Percentiles rank a stretch among this genome's conserved stretches.
These are phyloP conservation scores for Diaporthe australafricana DNA, from an alignment of 2,329 filamentous ascomycete genomes.

Conservation along the genomic window DNA sequence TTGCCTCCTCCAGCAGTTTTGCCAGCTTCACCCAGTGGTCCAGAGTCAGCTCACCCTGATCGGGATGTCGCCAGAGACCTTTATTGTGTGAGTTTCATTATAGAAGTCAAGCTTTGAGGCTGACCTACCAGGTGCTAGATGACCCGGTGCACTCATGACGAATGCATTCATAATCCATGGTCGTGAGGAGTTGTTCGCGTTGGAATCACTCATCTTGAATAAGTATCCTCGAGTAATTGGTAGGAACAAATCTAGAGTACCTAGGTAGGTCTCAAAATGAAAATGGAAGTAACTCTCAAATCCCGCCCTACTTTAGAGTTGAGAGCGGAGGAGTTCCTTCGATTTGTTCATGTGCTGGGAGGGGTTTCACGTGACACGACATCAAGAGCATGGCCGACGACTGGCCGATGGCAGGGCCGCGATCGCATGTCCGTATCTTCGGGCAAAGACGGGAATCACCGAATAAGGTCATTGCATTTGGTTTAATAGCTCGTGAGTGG, in stretches of 20 bases:
- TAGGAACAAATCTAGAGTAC: neutral
- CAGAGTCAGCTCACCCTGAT: slow-evolving; percentile 39
- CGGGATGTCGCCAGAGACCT: slow-evolving; percentile 33
- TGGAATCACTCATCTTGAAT: neutral
- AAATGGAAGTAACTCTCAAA: neutral
- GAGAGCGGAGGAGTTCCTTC: neutral
- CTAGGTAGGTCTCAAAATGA: neutral
- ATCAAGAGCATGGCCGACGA: neutral
- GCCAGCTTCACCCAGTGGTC: slow-evolving; percentile 62
- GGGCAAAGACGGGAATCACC: neutral
- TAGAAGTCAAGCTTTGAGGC: neutral
- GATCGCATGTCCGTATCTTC: neutral
- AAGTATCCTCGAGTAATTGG: no score
- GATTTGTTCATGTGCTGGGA: neutral
- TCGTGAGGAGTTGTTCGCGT: neutral
- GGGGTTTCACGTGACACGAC: slow-evolving; percentile 1
- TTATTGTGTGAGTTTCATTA: neutral
- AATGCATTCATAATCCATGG: slow-evolving; percentile 54
- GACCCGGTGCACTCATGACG: slow-evolving; percentile 41
- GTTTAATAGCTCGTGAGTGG: neutral
- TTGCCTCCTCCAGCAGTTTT: slow-evolving; percentile 49
- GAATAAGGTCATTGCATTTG: neutral
- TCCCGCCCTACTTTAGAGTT: neutral
- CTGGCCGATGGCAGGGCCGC: slow-evolving; percentile 1
- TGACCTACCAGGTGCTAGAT: slow-evolving; percentile 26